A percentile compares a stretch with the other conserved stretches of the same genome.
Evolutionary conservation across 1,284 basidiomycete species (phyloP).

Genomic region (Sanghuangporus baumii): DNA sequence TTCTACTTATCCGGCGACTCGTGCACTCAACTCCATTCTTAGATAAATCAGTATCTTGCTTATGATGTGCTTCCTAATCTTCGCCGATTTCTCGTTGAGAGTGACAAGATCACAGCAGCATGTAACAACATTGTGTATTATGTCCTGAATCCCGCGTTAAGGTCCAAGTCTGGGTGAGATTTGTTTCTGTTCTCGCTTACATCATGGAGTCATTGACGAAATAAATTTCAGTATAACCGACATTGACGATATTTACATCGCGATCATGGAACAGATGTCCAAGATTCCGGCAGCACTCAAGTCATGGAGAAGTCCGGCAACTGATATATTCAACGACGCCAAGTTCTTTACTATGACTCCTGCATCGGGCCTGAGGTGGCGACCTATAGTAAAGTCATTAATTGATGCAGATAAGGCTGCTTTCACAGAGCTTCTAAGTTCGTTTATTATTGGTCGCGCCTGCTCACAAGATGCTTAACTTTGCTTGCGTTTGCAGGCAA

Average conservation of each 20-base stretch:
- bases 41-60: conserved; percentile 77
- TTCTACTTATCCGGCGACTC: not conserved
- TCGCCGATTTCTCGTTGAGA: conserved; percentile 78
- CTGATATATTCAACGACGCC: conserved; percentile 81
- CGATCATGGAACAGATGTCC: conserved; percentile 75
- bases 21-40: conserved; percentile 4
- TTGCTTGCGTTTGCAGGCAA: conserved; percentile 46
- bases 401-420: conserved; percentile 87
- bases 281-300: conserved; percentile 76
- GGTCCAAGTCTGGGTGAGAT: conserved; percentile 58
- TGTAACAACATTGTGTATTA: conserved; percentile 86
- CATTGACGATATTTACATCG: conserved; percentile 58
- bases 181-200: conserved; percentile 11
- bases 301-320: conserved; percentile 78
- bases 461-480: not conserved
- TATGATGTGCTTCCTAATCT: conserved; percentile 69
- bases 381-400: conserved; percentile 71
- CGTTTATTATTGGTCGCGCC: conserved; percentile 20
- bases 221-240: conserved; percentile 53
- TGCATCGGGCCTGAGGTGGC: conserved; percentile 62
- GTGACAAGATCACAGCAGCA: conserved; percentile 73
- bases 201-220: not conserved
- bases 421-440: conserved; percentile 79
- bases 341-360: conserved; percentile 79
- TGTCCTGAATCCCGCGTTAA: conserved; percentile 77